phyloP scores from a whole-genome alignment of 164 flowering plant genomes.

The Aristolochia fimbriata region DNA sequence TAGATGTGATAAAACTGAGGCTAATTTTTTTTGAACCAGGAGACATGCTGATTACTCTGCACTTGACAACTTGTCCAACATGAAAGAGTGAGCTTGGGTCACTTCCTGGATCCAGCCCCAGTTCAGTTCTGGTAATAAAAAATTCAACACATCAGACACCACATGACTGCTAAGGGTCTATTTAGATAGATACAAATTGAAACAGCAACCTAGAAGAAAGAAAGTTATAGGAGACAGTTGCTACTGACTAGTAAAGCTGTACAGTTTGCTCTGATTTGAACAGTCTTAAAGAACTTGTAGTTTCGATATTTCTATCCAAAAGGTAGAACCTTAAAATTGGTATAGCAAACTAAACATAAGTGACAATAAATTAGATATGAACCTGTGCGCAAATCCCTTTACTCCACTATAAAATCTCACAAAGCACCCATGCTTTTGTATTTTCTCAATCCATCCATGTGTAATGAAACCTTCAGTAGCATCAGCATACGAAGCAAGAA shows the following conservation, averaged over 20 bases:
- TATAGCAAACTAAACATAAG: too few relatives aligned
- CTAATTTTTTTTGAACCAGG: slow-evolving; percentile 64
- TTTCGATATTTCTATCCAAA: too few relatives aligned
- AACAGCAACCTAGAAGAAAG: neutral
- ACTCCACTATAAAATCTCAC: slow-evolving; percentile 95
- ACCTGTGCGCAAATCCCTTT: slow-evolving; percentile 89
- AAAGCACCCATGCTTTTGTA: slow-evolving; percentile 89
- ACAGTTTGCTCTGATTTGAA: too few relatives aligned
- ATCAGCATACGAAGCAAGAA: slow-evolving; percentile 79
- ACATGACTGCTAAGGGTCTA: too few relatives aligned
- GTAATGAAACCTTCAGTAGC: slow-evolving; percentile 74
- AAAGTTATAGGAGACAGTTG: neutral
- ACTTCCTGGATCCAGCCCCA: slow-evolving; percentile 65
- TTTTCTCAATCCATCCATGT: slow-evolving; percentile 95
- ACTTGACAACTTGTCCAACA: slow-evolving; percentile 95
- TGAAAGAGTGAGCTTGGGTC: slow-evolving; percentile 64
- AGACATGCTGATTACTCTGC: slow-evolving; percentile 59
- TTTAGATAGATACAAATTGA: too few relatives aligned
- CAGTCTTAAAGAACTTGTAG: too few relatives aligned
- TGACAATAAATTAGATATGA: neutral
- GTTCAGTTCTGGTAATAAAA: slow-evolving; percentile 56
- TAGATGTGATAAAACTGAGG: slow-evolving; percentile 67
- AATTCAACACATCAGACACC: neutral
- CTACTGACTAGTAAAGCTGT: neutral
- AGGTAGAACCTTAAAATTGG: too few relatives aligned